These are phyloP conservation scores for Globisporangium acanthophoron DNA, from an alignment of 352 stramenopile species.

Conservation along the genomic window DNA sequence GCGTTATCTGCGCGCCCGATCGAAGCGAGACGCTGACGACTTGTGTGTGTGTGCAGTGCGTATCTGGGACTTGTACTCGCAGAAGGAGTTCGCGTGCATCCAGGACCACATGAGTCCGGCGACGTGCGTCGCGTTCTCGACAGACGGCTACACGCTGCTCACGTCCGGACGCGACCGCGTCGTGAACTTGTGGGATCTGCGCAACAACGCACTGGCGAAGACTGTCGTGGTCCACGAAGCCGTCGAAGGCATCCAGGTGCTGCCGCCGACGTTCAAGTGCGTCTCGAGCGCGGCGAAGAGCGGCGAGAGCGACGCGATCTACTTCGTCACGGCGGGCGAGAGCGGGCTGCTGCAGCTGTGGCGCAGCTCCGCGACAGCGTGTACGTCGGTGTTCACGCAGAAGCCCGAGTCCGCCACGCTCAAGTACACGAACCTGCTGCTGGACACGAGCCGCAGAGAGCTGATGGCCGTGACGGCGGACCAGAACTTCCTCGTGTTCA, in stretches of 20 bases:
- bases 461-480: constrained; percentile 77
- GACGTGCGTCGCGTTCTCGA: constrained; percentile 90
- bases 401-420: constrained; percentile 38
- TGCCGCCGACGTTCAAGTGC: constrained; percentile 63
- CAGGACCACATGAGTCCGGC: constrained; percentile 94
- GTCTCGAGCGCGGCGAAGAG: constrained; percentile 20
- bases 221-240: constrained; percentile 94
- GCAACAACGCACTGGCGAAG: constrained; percentile 79
- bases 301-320: constrained; percentile 53
- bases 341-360: constrained; percentile 87
- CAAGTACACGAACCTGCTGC: constrained; percentile 48
- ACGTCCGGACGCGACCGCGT: constrained; percentile 92
- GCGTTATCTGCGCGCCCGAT: too few species aligned
- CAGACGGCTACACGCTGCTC: constrained; percentile 79
- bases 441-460: constrained; percentile 48
- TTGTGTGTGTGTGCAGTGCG: constrained; percentile 23
- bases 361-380: constrained; percentile 29
- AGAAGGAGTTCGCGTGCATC: constrained; percentile 86
- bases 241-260: constrained; percentile 91
- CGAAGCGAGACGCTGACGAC: background rate
- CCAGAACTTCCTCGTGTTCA: constrained; percentile 86
- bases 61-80: constrained; percentile 81
- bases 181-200: constrained; percentile 88
- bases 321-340: constrained; percentile 92
- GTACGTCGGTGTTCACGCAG: constrained; percentile 43